phyloP scores from a whole-genome alignment of 495 filamentous ascomycete genomes.

The Ascobolus immersus region DNA sequence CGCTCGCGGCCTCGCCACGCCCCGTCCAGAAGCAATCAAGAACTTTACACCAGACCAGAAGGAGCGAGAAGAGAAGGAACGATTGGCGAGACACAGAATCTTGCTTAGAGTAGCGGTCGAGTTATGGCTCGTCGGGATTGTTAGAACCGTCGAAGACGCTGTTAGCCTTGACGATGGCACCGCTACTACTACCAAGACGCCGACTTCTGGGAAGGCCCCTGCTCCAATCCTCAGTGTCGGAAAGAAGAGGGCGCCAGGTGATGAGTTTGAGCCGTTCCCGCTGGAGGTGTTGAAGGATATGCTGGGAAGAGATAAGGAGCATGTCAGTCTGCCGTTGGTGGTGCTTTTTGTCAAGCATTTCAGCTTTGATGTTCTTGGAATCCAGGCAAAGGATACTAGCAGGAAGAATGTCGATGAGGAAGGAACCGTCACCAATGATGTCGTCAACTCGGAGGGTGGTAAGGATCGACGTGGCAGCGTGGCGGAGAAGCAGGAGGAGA shows the following conservation, averaged over 20 bases:
- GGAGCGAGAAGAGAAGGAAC: conserved; percentile 90
- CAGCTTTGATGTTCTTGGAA: conserved; percentile 79
- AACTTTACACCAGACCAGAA: conserved; percentile 48
- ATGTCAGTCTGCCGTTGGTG: conserved; percentile 68
- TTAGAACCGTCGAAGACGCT: conserved; percentile 75
- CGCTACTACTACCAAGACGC: conserved; percentile 21
- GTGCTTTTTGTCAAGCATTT: conserved; percentile 92
- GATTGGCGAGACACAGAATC: conserved; percentile 58
- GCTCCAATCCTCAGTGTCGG: conserved; percentile 13
- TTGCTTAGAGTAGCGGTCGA: conserved; percentile 80
- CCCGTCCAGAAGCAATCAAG: conserved; percentile 68
- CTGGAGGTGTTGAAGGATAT: conserved; percentile 92
- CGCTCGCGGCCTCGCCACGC: conserved; percentile 73
- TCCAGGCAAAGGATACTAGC: conserved; percentile 32
- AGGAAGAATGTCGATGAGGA: conserved; percentile 69
- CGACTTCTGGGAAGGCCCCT: conserved; percentile 16
- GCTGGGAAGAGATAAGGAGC: conserved; percentile 75
- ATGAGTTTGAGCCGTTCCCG: conserved; percentile 51
- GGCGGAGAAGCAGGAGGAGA: conserved; percentile 20
- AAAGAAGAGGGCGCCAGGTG: conserved; percentile 14
- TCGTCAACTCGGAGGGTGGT: conserved; percentile 25
- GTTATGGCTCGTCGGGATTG: conserved; percentile 75
- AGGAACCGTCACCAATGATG: conserved; percentile 33
- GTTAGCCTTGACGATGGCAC: conserved; percentile 59
- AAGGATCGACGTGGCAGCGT: no score